Evolutionary conservation across 2,329 filamentous ascomycete genomes (phyloP).

Genomic region (Aspergillus alliaceus): DNA sequence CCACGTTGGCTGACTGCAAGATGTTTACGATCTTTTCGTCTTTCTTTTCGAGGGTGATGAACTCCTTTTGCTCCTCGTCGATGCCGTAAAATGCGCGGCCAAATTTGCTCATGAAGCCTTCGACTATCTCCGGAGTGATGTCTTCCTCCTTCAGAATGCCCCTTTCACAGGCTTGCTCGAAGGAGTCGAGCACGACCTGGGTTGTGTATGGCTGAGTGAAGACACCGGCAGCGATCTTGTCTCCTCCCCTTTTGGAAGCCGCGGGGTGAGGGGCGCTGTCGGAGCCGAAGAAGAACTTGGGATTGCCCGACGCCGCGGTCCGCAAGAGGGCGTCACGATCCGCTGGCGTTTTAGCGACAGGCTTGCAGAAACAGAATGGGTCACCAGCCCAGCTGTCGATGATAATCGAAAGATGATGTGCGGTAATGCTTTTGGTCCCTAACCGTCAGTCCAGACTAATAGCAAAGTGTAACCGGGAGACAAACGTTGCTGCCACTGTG

Average conservation of each 20-base stretch:
- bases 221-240: constrained; percentile 56
- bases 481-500: constrained; percentile 59
- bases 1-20: constrained; percentile 56
- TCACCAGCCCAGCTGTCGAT: constrained; percentile 72
- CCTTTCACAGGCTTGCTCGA: constrained; percentile 56
- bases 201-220: constrained; percentile 63
- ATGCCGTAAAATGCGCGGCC: constrained; percentile 61
- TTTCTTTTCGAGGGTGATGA: constrained; percentile 58
- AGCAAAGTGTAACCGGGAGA: not conserved
- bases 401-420: constrained; percentile 80
- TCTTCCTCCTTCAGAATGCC: constrained; percentile 55
- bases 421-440: constrained; percentile 67
- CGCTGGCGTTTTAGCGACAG: constrained; percentile 69
- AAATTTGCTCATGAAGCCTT: constrained; percentile 58
- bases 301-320: constrained; percentile 54
- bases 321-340: constrained; percentile 72
- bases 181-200: constrained; percentile 58
- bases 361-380: constrained; percentile 79
- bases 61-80: constrained; percentile 46
- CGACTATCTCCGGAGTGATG: constrained; percentile 55
- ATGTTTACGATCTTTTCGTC: constrained; percentile 57
- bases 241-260: constrained; percentile 55
- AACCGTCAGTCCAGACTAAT: not conserved
- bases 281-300: constrained; percentile 68
- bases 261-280: constrained; percentile 69